Base-by-base conservation (phyloP, 176 grass and related monocot species). In the Themeda triandra region DNA sequence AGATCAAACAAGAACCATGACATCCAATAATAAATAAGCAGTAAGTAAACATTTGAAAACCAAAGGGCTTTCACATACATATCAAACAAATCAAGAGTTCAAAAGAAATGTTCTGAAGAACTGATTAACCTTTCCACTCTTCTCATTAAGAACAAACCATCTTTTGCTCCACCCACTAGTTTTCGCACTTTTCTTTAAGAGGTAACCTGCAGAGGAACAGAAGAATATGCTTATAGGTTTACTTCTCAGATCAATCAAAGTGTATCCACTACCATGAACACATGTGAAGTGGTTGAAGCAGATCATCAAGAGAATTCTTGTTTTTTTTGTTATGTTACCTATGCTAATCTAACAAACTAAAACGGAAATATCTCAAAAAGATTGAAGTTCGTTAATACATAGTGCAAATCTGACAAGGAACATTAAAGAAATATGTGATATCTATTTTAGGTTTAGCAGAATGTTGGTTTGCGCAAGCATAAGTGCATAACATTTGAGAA, bases 111-210 rank as follows among this genome's bases (percentile, higher is more conserved):
- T 48, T 56, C 56, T 24, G 18, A 17, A 75, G 15, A 71, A 74
- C 42, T 86, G 63, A 78, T 67, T 77, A 75, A 97, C 94, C 94
- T 97, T 97, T 97, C 94, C 94, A 44, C 91, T 97, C 82, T 97
- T 97, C 76, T 92, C 92, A 88, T 90, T 94, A 66, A 97, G 80
- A 80, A 97, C 94, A 81, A 97, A 97, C 94, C 94, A 97, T 37
- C 89, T 83, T 71, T 62, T 94, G 80, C 87, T 94, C 94, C 94
- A 97, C 25, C 90, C 94, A 72, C 94, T 97, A 86, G 94, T 91
- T 88, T 97, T 97, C 82, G 89, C 87, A 15, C 94, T 94, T 89
- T 92, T 97, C 84, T 97, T 97, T 80, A 94, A 88, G 40, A 97
- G 89, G 66, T 93, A n/a, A n/a, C n/a, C n/a, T n/a, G n/a, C n/a